phyloP scores from a whole-genome alignment of 257 asterid genomes.

The Capsicum rhomboideum region DNA sequence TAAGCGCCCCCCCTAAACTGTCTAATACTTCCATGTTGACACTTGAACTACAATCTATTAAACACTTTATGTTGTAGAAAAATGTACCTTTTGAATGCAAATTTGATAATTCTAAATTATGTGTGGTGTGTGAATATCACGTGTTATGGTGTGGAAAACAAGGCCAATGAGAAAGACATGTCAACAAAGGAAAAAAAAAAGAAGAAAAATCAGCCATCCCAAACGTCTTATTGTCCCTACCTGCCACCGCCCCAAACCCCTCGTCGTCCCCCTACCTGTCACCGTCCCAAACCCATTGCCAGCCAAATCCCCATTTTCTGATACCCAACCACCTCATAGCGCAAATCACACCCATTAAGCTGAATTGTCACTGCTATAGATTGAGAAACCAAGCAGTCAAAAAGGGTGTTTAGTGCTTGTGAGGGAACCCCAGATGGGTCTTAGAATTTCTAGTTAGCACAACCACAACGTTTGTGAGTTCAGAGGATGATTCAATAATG shows the following conservation, averaged over 20 bases:
- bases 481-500: slow-evolving; percentile 12
- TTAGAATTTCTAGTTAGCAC: slow-evolving; percentile 59
- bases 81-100: background rate
- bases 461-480: slow-evolving; percentile 56
- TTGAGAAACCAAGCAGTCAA: slow-evolving; percentile 35
- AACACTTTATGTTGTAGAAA: background rate
- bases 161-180: background rate
- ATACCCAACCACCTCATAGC: slow-evolving; percentile 48
- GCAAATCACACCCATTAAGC: slow-evolving; percentile 47
- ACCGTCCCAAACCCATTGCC: background rate
- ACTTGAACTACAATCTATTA: too few relatives aligned
- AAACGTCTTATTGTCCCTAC: background rate
- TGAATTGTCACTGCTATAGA: slow-evolving; percentile 60
- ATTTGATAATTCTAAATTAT: background rate
- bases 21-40: too few relatives aligned
- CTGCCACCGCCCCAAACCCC: too few relatives aligned
- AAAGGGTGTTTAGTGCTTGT: slow-evolving; percentile 30
- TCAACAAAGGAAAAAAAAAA: background rate
- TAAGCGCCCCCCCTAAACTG: too few relatives aligned
- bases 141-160: background rate
- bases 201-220: background rate
- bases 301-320: slow-evolving; percentile 10
- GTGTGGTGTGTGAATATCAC: background rate
- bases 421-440: slow-evolving; percentile 29
- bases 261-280: background rate